Evolutionary conservation across 495 filamentous ascomycete species (phyloP).

Genomic region (Talaromyces liani): DNA sequence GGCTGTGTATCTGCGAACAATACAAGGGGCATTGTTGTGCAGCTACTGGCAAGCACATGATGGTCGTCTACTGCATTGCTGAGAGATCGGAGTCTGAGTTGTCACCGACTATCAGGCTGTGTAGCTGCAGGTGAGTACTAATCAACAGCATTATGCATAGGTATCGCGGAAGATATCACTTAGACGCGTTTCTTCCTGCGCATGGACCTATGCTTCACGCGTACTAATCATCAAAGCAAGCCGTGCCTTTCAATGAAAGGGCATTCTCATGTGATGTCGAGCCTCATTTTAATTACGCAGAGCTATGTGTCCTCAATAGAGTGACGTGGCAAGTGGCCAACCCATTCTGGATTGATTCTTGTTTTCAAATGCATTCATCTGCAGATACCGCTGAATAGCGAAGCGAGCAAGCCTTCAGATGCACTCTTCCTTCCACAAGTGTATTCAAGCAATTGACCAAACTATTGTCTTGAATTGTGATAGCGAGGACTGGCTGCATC

Average conservation of each 20-base stretch:
- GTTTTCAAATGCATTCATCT: not conserved
- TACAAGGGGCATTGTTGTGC: not conserved
- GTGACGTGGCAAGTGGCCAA: not conserved
- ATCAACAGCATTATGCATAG: not conserved
- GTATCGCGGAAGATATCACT: not conserved
- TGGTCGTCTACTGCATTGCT: not conserved
- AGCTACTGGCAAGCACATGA: conserved; percentile 3
- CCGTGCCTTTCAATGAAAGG: not conserved
- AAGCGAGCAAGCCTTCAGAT: not conserved
- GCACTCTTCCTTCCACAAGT: not conserved
- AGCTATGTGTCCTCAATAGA: not conserved
- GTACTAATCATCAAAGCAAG: not conserved
- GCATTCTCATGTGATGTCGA: not conserved
- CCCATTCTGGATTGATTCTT: not conserved
- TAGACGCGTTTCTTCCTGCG: not conserved
- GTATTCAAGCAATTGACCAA: not conserved
- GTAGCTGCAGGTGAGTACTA: not conserved
- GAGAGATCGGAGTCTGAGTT: conserved; percentile 1
- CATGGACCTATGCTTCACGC: not conserved
- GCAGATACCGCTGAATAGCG: not conserved
- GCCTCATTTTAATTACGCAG: not conserved
- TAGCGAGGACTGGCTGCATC: not conserved
- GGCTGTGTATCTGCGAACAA: not conserved
- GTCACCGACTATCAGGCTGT: not conserved
- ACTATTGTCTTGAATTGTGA: not conserved